A percentile compares a stretch with the other conserved stretches of the same genome.
These are phyloP conservation scores for Sutorius eximius DNA, from an alignment of 1,284 basidiomycete genomes.

Conservation along the genomic window DNA sequence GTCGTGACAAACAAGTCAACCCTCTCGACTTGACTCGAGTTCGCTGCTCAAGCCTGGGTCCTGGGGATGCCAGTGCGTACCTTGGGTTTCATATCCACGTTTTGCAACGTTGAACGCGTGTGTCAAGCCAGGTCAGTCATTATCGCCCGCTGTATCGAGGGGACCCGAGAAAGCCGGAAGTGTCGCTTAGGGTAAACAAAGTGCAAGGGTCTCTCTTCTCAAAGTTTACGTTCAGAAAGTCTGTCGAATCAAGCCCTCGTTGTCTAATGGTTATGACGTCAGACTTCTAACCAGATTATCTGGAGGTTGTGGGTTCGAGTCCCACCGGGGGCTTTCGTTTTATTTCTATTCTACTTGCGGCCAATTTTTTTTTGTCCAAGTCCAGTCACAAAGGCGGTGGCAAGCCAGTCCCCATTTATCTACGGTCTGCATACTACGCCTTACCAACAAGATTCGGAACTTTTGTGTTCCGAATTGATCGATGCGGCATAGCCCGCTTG, in stretches of 20 bases:
- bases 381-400: background rate
- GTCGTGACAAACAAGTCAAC: background rate
- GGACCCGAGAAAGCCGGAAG: too few species aligned
- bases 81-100: background rate
- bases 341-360: conserved; percentile 5
- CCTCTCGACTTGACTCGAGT: background rate
- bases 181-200: background rate
- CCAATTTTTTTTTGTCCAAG: too few species aligned
- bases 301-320: conserved; percentile 77
- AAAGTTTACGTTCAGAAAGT: background rate
- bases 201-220: background rate
- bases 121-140: background rate
- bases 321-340: conserved; percentile 58
- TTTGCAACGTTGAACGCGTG: background rate
- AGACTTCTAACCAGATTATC: conserved; percentile 74
- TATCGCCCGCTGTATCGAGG: background rate
- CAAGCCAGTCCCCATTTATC: background rate
- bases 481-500: conserved; percentile 7
- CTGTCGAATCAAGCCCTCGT: conserved; percentile 47
- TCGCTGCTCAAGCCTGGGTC: conserved; percentile 1
- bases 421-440: background rate
- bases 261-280: conserved; percentile 80
- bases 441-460: conserved; percentile 6
- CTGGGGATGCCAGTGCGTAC: conserved; percentile 12
- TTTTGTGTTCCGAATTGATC: conserved; percentile 8